phyloP scores from a whole-genome alignment of 225 moss, liverwort and hornwort species.

The Asterella californica region DNA sequence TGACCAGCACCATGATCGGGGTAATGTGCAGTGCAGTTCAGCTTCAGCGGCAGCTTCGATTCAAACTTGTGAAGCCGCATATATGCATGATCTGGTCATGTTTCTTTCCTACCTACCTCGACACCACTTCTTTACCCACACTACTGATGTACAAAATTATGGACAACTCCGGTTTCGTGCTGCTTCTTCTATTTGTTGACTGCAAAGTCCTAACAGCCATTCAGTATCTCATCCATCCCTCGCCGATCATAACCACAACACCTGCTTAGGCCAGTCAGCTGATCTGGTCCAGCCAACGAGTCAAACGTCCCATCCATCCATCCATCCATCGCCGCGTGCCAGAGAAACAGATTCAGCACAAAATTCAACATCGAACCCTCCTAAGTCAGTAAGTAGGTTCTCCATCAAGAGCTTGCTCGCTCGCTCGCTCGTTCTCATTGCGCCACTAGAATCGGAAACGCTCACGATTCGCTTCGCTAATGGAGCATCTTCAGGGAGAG shows the following conservation, averaged over 20 bases:
- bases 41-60: slow-evolving; percentile 3
- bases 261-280: neutral
- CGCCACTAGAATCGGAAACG: neutral
- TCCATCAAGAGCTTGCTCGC: neutral
- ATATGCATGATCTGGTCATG: neutral
- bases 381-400: neutral
- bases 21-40: neutral
- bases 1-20: neutral
- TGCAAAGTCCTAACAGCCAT: neutral
- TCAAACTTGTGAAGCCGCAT: neutral
- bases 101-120: neutral
- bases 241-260: neutral
- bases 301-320: neutral
- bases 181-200: neutral
- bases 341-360: slow-evolving; percentile 1
- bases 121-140: slow-evolving; percentile 1
- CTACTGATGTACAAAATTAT: slow-evolving; percentile 12
- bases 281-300: neutral
- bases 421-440: too few relatives aligned
- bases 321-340: neutral
- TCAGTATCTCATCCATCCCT: neutral
- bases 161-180: slow-evolving; percentile 6
- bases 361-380: neutral
- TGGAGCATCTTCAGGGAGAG: neutral
- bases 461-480: neutral